A percentile compares a stretch with the other conserved stretches of the same genome.
Conservation (phyloP, 2,329 filamentous ascomycete genomes). For the Nemania diffusa region DNA sequence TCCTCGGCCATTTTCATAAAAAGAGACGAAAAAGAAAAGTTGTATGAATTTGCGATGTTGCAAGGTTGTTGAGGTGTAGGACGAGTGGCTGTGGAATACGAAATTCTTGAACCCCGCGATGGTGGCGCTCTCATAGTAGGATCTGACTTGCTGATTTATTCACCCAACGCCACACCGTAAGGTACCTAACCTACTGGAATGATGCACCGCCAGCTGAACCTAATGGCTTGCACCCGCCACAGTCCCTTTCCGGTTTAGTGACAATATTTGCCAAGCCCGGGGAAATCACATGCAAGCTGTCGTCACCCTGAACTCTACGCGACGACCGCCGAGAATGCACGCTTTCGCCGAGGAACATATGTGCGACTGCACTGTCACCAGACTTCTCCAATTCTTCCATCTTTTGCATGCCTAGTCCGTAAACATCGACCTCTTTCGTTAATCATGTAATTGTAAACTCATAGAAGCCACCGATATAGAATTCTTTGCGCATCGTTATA, state of each 20-base stretch:
- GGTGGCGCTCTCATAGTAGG: slow-evolving; percentile 4
- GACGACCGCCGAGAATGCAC: slow-evolving; percentile 23
- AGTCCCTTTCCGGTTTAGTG: not conserved
- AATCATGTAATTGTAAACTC: slow-evolving; percentile 41
- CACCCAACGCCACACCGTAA: not conserved
- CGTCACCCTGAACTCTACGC: slow-evolving; percentile 41
- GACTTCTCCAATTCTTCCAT: slow-evolving; percentile 20
- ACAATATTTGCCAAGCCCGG: slow-evolving; percentile 16
- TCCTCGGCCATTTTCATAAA: slow-evolving; percentile 70
- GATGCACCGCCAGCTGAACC: too few species aligned
- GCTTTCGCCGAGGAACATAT: slow-evolving; percentile 44
- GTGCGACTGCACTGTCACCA: slow-evolving; percentile 3
- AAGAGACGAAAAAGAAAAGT: not conserved
- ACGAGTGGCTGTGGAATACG: not conserved
- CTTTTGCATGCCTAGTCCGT: not conserved
- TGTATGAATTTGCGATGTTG: not conserved
- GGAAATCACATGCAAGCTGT: slow-evolving; percentile 47
- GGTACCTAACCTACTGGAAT: too few species aligned
- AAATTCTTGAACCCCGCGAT: slow-evolving; percentile 36
- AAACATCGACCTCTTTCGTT: not conserved
- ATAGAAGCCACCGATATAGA: slow-evolving; percentile 26
- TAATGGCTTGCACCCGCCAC: slow-evolving; percentile 31
- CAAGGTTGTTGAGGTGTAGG: not conserved
- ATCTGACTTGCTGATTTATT: not conserved
- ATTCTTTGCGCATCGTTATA: slow-evolving; percentile 11